These are phyloP conservation scores for Thuja plicata DNA, from an alignment of 83 land plant genomes.

Conservation along the genomic window DNA sequence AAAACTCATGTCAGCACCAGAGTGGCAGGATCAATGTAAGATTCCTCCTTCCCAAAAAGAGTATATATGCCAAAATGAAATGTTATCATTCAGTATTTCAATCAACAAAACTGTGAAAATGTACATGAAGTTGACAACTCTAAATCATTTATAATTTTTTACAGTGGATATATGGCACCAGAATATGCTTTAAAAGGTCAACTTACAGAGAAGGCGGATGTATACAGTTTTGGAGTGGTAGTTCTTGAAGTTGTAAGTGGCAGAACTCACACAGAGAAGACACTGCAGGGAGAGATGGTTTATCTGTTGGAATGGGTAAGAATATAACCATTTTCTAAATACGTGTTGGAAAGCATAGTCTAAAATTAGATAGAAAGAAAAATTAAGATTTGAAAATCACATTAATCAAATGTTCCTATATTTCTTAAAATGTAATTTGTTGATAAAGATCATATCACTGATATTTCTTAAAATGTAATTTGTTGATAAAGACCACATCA, in stretches of 20 bases:
- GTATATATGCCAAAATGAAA: background rate
- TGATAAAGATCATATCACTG: background rate
- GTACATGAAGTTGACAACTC: background rate
- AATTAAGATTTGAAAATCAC: background rate
- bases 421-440: background rate
- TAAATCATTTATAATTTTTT: background rate
- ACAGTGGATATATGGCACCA: conserved; percentile 7
- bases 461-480: background rate
- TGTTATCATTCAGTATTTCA: background rate
- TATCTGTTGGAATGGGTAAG: conserved; percentile 7
- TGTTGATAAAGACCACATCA: background rate
- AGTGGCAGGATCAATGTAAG: conserved; percentile 5
- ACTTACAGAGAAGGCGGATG: conserved; percentile 4
- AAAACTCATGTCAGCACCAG: conserved; percentile 7
- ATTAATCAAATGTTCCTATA: background rate
- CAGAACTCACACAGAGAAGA: background rate
- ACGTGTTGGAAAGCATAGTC: background rate
- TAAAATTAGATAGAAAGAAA: background rate
- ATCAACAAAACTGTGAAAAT: background rate
- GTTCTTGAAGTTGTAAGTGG: conserved; percentile 4
- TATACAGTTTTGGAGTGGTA: conserved; percentile 1
- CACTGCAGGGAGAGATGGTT: background rate
- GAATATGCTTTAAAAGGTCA: conserved; percentile 9
- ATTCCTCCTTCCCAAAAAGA: background rate
- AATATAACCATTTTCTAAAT: background rate